phyloP scores from a whole-genome alignment of 192 early-diverging fungal genomes.

The Rhizophlyctis rosea region DNA sequence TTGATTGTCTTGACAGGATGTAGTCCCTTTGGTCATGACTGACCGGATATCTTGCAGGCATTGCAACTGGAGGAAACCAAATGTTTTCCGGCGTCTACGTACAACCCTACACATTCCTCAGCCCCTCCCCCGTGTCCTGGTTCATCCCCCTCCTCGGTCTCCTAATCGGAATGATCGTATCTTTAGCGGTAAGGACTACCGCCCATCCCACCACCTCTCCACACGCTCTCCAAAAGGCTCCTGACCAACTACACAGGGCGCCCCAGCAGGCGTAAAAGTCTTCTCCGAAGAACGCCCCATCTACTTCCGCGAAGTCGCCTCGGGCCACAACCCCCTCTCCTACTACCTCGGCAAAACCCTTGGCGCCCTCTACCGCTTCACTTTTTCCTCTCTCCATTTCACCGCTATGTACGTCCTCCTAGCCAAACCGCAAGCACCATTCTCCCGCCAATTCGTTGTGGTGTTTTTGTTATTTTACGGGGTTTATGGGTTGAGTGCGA shows the following conservation, averaged over 20 bases:
- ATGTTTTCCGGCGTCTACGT: slow-evolving; percentile 41
- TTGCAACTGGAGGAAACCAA: no score
- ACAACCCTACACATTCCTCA: slow-evolving; percentile 36
- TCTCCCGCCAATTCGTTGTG: slow-evolving; percentile 29
- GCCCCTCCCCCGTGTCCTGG: slow-evolving; percentile 38
- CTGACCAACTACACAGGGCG: no score
- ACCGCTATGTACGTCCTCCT: slow-evolving; percentile 35
- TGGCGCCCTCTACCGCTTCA: slow-evolving; percentile 38
- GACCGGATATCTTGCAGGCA: slow-evolving; percentile 24
- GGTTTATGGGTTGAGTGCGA: slow-evolving; percentile 43
- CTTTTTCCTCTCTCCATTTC: slow-evolving; percentile 44
- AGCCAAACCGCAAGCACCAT: slow-evolving; percentile 31
- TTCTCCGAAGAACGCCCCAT: slow-evolving; percentile 46
- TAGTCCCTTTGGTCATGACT: no score
- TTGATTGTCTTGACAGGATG: no score
- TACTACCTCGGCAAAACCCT: slow-evolving; percentile 41
- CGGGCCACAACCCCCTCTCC: slow-evolving; percentile 34
- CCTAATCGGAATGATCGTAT: slow-evolving; percentile 33
- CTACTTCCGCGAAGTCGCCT: slow-evolving; percentile 46
- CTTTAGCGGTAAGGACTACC: no score
- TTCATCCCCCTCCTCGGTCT: slow-evolving; percentile 33
- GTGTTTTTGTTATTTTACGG: slow-evolving; percentile 43
- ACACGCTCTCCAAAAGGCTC: no score
- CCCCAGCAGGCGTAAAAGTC: slow-evolving; percentile 45
- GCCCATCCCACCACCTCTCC: no score